Evolutionary conservation across 2,329 filamentous ascomycete species (phyloP).

Genomic region (Claviceps sp.): DNA sequence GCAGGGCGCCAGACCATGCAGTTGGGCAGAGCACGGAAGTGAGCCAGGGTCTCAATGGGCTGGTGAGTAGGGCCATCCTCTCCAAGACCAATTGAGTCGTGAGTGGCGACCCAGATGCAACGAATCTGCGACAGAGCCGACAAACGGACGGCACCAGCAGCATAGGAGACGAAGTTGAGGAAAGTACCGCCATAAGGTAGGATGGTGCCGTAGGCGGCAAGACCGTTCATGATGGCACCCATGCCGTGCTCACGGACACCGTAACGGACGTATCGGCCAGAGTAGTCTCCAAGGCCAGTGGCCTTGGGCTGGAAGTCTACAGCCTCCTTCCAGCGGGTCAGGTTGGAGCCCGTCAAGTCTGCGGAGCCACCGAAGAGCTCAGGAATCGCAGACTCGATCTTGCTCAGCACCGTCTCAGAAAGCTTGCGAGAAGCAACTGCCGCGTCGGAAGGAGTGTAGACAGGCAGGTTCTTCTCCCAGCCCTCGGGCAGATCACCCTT

Average conservation of each 20-base stretch:
- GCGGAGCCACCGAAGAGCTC: constrained; percentile 94
- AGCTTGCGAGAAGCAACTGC: constrained; percentile 92
- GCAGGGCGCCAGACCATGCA: constrained; percentile 99
- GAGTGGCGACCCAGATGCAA: constrained; percentile 89
- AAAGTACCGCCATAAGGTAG: constrained; percentile 94
- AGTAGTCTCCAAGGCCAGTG: constrained; percentile 75
- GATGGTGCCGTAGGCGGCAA: constrained; percentile 88
- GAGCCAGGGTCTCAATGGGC: constrained; percentile 93
- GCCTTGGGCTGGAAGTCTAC: constrained; percentile 92
- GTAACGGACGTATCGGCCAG: constrained; percentile 84
- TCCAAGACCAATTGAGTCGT: constrained; percentile 98
- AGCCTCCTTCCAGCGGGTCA: constrained; percentile 95
- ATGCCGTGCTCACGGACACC: constrained; percentile 88
- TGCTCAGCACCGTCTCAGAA: constrained; percentile 83
- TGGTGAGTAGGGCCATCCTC: constrained; percentile 98
- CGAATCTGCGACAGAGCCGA: constrained; percentile 85
- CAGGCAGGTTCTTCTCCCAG: constrained; percentile 88
- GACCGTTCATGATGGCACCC: constrained; percentile 89
- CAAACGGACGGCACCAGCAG: constrained; percentile 85
- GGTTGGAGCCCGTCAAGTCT: constrained; percentile 96
- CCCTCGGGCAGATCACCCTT: constrained; percentile 78
- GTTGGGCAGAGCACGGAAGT: constrained; percentile 98
- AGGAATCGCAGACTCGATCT: constrained; percentile 69
- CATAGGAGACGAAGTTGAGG: constrained; percentile 98
- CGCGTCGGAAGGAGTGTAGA: constrained; percentile 74